Percentiles rank a stretch among this genome's conserved stretches.
Conservation (phyloP, 192 early-diverging fungal genomes). For the Backusella tarrabulga region DNA sequence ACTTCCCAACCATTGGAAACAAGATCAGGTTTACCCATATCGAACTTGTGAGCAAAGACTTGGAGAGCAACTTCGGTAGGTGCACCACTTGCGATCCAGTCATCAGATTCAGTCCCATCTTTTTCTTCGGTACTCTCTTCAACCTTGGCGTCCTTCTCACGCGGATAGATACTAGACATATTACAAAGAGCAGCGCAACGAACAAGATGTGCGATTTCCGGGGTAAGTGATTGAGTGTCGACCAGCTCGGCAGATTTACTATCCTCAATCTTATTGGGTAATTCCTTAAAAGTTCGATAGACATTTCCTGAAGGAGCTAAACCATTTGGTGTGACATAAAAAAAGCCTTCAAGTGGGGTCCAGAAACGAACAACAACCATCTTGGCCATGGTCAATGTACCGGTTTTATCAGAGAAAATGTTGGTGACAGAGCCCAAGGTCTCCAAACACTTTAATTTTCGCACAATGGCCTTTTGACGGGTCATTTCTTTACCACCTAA, state of each 20-base stretch:
- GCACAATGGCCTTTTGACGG: conserved; percentile 82
- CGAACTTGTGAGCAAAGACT: conserved; percentile 79
- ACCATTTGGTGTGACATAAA: conserved; percentile 59
- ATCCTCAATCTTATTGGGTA: neutral
- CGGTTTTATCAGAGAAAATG: conserved; percentile 96
- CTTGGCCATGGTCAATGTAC: conserved; percentile 91
- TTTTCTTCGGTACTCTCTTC: neutral
- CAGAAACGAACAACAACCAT: conserved; percentile 89
- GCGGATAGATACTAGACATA: conserved; percentile 65
- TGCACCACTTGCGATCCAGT: conserved; percentile 82
- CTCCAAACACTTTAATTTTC: conserved; percentile 87
- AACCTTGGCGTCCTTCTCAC: neutral
- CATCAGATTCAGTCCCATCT: conserved; percentile 35
- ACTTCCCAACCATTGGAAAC: conserved; percentile 44
- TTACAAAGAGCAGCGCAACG: conserved; percentile 81
- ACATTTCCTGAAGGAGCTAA: conserved; percentile 58
- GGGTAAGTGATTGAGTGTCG: conserved; percentile 12
- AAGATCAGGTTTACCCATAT: conserved; percentile 71
- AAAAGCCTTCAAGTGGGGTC: conserved; percentile 73
- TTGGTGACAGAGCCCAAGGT: conserved; percentile 90
- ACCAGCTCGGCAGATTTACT: neutral
- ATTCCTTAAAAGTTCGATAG: conserved; percentile 5
- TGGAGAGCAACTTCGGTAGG: conserved; percentile 94
- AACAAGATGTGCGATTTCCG: conserved; percentile 33
- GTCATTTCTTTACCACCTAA: conserved; percentile 88